Evolutionary conservation across 2,329 filamentous ascomycete genomes (phyloP), one percentile per base, ranked within the genome.

Genomic region (Raffaelea deltoideospora): DNA sequence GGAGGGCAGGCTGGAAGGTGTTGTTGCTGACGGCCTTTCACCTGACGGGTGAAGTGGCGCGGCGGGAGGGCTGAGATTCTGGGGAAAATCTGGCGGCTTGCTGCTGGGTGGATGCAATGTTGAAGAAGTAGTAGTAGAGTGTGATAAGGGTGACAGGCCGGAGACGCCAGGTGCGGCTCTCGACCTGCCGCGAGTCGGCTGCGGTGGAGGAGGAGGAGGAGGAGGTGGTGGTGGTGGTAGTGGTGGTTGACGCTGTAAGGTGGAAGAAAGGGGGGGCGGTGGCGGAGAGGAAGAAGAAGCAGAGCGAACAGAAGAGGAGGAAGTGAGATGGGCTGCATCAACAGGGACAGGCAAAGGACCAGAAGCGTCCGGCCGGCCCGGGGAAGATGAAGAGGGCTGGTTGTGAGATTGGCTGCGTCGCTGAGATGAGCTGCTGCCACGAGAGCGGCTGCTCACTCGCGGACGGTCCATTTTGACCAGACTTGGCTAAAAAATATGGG

Each of bases 381-480:
- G 11, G 5, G 26, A 11, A 8, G 34, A 35, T 6, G 34, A 11
- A 18, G 33, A 24, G 10, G 31, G 9, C 19, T 23, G 31, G n/a
- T 31, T 35, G 29, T 35, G 37, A n/a, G 37, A 42, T 10, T 39
- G 34, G 22, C 41, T 39, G 40, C 38, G 43, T 19, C 43, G 41
- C 24, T 37, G 40, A 10, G 39, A 33, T 28, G 39, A 35, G 13
- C 22, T 34, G 38, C 33, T 37, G 41, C 37, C 40, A 39, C 45
- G 42, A 26, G 43, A 41, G 27, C 46, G 46, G 34, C 46, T 42
- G 39, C 35, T 39, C 31, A 41, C 42, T 35, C 46, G 39, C 30
- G 32, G 33, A 18, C 45, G 40, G 27, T 46, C 45, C 44, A 46
- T 47, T n/a, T n/a, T n/a, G n/a, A n/a, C n/a, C n/a, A n/a, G n/a